Conservation (phyloP, 805 yeast genomes). For the Cyberlindnera xishuangbannaensis region DNA sequence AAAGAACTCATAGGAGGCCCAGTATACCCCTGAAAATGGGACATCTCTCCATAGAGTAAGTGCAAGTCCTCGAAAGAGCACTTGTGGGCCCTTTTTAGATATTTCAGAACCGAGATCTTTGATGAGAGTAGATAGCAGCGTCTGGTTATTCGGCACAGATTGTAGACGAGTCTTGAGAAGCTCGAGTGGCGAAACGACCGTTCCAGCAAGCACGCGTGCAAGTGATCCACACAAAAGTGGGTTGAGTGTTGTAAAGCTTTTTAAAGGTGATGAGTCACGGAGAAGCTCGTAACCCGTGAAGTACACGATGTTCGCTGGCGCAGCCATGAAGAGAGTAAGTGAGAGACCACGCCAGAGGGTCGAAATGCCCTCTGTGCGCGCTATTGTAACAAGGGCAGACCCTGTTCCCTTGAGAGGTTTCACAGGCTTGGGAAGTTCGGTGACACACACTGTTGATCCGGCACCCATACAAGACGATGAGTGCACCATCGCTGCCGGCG, state of each 20-base stretch:
- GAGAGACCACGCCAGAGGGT: constrained; percentile 90
- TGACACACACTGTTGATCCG: constrained; percentile 11
- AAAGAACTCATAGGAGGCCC: constrained; percentile 76
- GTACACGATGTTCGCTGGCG: constrained; percentile 90
- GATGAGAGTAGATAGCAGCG: constrained; percentile 37
- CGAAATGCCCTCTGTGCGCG: constrained; percentile 62
- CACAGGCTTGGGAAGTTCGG: constrained; percentile 21
- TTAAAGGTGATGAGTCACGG: constrained; percentile 65
- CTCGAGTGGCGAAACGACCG: constrained; percentile 83
- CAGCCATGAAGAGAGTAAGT: constrained; percentile 77
- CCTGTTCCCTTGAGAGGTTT: constrained; percentile 53
- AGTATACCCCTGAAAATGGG: constrained; percentile 92
- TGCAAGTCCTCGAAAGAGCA: constrained; percentile 78
- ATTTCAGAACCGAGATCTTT: constrained; percentile 50
- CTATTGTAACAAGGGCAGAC: constrained; percentile 65
- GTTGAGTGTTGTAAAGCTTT: constrained; percentile 38
- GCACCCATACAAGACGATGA: constrained; percentile 9
- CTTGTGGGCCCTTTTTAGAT: constrained; percentile 46
- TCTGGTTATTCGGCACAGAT: constrained; percentile 58
- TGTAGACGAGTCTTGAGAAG: constrained; percentile 83
- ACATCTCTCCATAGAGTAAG: constrained; percentile 96
- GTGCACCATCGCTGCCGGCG: constrained; percentile 10
- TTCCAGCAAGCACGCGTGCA: constrained; percentile 80
- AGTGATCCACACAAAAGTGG: constrained; percentile 82
- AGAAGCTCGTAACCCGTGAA: constrained; percentile 90